Evolutionary conservation across 2,329 filamentous ascomycete genomes (phyloP), one percentile per base, ranked within the genome.

Genomic region (Aspergillus alliaceus): DNA sequence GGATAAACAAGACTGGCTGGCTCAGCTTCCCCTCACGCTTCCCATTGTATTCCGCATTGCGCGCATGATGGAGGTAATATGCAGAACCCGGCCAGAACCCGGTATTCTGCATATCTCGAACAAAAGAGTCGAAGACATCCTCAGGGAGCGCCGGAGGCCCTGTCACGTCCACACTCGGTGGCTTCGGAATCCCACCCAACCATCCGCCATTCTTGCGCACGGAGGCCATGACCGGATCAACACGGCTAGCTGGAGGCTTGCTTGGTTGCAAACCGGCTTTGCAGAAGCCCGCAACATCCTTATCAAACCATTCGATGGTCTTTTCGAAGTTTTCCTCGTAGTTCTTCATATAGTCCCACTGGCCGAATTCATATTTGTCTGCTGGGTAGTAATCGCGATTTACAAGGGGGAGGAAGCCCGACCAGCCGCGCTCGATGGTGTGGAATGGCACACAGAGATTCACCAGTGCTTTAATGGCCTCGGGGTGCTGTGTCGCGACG

Each of bases 351-450:
- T 55, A 55, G 27, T 55, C 53, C 53, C 53, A 55, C 35, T 55
- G 53, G 7, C 53, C 53, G 29, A 55, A 55, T 18, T 55, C 53
- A 20, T 72, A 80, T 59, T 80, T 51, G 29, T 76, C 74, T 15
- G 66, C 70, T 0, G 80, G 80, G 59, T 82, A 82, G 9, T 80
- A 51, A 0, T 77, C 72, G 9, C 79, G 74, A 61, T 82, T 75
- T 6, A 78, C 64, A 2, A 69, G 54, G 3, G 70, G 66, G 12
- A 77, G 49, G 9, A 75, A 52, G 8, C 68, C 62, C 0, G 75
- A 67, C 22, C 79, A 63, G 2, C 79, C 80, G 5, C 72, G 59
- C 57, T 80, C 79, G 24, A 80, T 35, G 0, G 67, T 66, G 1
- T 66, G 66, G 55, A 79, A 80, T 0, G 80, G 79, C 0, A 82